Evolutionary conservation across 2,329 filamentous ascomycete species (phyloP).

Genomic region (Verticillium nubilum): DNA sequence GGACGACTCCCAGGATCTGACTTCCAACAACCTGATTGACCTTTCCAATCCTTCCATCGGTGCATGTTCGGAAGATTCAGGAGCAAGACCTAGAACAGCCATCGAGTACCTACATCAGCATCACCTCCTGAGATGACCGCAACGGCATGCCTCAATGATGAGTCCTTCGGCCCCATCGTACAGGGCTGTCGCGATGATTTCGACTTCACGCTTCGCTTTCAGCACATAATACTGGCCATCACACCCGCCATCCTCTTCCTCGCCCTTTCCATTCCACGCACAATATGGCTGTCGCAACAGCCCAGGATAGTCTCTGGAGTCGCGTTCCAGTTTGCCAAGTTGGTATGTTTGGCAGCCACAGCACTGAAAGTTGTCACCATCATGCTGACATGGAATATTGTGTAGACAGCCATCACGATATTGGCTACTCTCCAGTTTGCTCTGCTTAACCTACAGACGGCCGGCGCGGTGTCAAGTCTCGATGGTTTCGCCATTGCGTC

Average conservation of each 20-base stretch:
- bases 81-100: no score
- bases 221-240: conserved; percentile 33
- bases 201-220: conserved; percentile 38
- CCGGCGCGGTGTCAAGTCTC: conserved; percentile 5
- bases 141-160: conserved; percentile 20
- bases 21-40: no score
- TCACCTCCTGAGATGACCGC: neutral
- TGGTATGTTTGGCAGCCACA: conserved; percentile 1
- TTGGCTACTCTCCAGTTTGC: conserved; percentile 25
- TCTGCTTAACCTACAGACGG: conserved; percentile 22
- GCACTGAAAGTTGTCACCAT: neutral
- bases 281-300: conserved; percentile 18
- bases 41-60: no score
- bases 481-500: conserved; percentile 22
- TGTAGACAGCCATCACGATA: conserved; percentile 12
- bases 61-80: no score
- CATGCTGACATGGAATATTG: neutral
- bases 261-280: conserved; percentile 22
- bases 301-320: conserved; percentile 23
- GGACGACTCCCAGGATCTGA: no score
- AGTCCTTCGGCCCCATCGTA: conserved; percentile 30
- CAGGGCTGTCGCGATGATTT: conserved; percentile 34
- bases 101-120: no score
- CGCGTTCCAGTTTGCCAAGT: conserved; percentile 19
- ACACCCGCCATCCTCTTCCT: conserved; percentile 29